Percentiles rank a stretch among this genome's conserved stretches.
Conservation (phyloP, 345 rosid species). For the Brassica nigra region DNA sequence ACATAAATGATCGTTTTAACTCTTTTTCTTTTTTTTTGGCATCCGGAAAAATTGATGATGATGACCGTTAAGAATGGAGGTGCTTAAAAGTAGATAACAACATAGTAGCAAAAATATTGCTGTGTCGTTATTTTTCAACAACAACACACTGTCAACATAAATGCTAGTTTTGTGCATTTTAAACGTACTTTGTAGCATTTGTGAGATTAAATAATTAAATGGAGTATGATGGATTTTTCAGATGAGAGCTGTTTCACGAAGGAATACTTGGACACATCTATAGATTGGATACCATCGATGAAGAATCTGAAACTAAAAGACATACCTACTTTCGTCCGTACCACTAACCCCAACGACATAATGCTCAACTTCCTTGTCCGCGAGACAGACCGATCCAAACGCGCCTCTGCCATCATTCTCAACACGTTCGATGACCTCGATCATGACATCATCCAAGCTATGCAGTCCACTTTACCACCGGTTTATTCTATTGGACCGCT, state of each 20-base stretch:
- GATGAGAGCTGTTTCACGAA: slow-evolving; percentile 42
- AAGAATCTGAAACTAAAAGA: slow-evolving; percentile 40
- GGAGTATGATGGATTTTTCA: slow-evolving; percentile 15
- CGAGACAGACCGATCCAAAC: slow-evolving; percentile 27
- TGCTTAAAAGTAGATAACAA: neutral
- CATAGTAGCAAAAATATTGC: neutral
- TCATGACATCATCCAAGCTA: slow-evolving; percentile 32
- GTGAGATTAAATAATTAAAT: neutral
- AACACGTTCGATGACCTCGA: slow-evolving; percentile 48
- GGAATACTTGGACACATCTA: slow-evolving; percentile 36
- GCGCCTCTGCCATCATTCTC: slow-evolving; percentile 39
- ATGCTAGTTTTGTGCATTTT: neutral
- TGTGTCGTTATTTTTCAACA: neutral
- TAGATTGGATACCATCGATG: slow-evolving; percentile 53
- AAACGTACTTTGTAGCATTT: neutral
- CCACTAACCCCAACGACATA: slow-evolving; percentile 38
- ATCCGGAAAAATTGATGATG: neutral
- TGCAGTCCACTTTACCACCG: slow-evolving; percentile 34
- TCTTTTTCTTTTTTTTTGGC: neutral
- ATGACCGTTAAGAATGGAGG: neutral
- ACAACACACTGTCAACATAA: neutral
- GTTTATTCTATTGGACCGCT: slow-evolving; percentile 36
- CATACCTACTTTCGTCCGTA: slow-evolving; percentile 44
- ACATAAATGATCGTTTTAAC: too few species aligned
- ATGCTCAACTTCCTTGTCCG: slow-evolving; percentile 34